phyloP scores from a whole-genome alignment of 2,329 filamentous ascomycete species.

The Cordyceps tenuipes region DNA sequence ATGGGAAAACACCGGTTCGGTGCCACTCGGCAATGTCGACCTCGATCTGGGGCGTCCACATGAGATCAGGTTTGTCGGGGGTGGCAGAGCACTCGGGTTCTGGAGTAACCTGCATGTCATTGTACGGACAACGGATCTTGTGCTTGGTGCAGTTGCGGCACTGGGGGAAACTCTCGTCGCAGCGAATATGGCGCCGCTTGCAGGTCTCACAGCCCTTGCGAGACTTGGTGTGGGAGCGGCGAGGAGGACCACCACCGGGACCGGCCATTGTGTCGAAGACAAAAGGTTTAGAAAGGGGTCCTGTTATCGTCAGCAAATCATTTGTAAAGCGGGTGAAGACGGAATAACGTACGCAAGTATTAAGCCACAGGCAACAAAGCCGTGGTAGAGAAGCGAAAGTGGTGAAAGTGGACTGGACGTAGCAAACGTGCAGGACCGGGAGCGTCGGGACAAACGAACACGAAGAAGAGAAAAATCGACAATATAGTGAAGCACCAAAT shows the following conservation, averaged over 20 bases:
- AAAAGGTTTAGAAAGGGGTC: conserved; percentile 20
- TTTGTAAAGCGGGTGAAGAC: not conserved
- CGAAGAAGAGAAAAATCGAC: not conserved
- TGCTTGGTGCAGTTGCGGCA: conserved; percentile 99
- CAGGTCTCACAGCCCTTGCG: conserved; percentile 97
- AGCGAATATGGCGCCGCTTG: conserved; percentile 94
- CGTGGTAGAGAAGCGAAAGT: conserved; percentile 33
- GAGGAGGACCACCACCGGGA: conserved; percentile 86
- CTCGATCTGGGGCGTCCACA: conserved; percentile 83
- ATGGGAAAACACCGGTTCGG: conserved; percentile 75
- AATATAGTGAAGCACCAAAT: not conserved
- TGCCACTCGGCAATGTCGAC: conserved; percentile 75
- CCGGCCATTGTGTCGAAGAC: conserved; percentile 62
- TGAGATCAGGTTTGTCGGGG: conserved; percentile 59
- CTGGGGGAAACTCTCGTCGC: conserved; percentile 96
- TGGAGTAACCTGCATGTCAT: conserved; percentile 64
- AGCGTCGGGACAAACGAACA: not conserved
- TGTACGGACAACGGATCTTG: conserved; percentile 96
- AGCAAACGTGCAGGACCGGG: not conserved
- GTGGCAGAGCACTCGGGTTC: conserved; percentile 54
- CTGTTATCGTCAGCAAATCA: conserved; percentile 12
- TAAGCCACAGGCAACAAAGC: conserved; percentile 18
- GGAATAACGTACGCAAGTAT: conserved; percentile 22
- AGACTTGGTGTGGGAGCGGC: conserved; percentile 93
- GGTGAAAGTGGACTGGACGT: conserved; percentile 8